phyloP scores from a whole-genome alignment of 306 rosid species.

The Citrullus mucosospermus region DNA sequence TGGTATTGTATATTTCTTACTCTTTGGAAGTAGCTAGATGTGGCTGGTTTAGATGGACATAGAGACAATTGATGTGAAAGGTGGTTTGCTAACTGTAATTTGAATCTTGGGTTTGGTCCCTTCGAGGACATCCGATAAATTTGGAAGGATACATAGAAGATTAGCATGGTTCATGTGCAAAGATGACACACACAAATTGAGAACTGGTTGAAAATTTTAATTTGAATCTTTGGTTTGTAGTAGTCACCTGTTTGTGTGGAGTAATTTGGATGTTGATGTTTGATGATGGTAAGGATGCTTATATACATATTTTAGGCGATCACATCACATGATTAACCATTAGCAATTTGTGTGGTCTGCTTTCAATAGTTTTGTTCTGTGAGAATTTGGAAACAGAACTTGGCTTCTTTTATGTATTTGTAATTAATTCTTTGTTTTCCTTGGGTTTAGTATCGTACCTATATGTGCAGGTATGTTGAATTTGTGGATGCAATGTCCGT shows the following conservation, averaged over 20 bases:
- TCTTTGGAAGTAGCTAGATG: background rate
- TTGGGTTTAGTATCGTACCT: background rate
- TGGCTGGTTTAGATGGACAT: background rate
- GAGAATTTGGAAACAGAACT: background rate
- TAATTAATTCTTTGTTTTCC: background rate
- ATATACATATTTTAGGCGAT: background rate
- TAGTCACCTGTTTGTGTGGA: background rate
- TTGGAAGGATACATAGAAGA: too few relatives aligned
- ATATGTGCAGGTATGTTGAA: constrained; percentile 66
- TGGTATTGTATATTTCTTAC: background rate
- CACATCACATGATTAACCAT: background rate
- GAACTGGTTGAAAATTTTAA: background rate
- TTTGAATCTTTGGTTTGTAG: background rate
- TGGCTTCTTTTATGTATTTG: constrained; percentile 1
- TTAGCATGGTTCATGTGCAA: too few relatives aligned
- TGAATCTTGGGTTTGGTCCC: too few relatives aligned
- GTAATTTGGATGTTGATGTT: background rate
- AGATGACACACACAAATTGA: too few relatives aligned
- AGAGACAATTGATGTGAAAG: background rate
- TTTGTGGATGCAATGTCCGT: constrained; percentile 94
- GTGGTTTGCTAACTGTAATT: background rate
- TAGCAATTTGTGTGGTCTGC: background rate
- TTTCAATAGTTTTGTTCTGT: background rate
- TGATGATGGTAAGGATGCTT: background rate
- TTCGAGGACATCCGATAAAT: too few relatives aligned